Evolutionary conservation across 2,329 filamentous ascomycete species (phyloP), one percentile per base, ranked within the genome.

Genomic region (Colletotrichum gloeosporioides): DNA sequence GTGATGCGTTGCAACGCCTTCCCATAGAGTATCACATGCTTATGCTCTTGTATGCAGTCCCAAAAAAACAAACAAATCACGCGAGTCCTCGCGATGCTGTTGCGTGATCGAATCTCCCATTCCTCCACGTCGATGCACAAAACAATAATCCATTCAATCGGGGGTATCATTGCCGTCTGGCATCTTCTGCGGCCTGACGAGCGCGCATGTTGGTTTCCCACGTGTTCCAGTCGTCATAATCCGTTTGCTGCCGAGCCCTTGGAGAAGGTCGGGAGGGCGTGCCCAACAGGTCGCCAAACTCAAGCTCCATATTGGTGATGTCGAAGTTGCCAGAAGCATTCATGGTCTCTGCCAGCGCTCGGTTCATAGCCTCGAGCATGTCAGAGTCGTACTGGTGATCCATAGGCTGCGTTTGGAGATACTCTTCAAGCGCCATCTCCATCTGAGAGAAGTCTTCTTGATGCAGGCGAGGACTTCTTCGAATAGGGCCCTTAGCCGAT

Each of bases 401-500:
- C 31, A 73, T n/a, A 16, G 70, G 64, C 31, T 76, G 74, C 18
- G 64, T 69, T 36, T 73, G 64, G 15, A 76, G 74, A 31, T 73
- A 76, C 22, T 76, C 74, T 44, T 76, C 74, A 32, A 76, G 49
- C 8, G 70, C 74, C 8, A 76, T 36, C 29, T 76, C 74, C 74
- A 76, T 76, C 55, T 76, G 74, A 7, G 64, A 31, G 12, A 76
- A 76, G 39, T 76, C 74, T 22, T 76, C 74, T 16, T 76, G 64
- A 13, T 76, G 70, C 29, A 76, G 49, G 25, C 74, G 74, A 53
- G 74, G 74, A 59, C 74, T 76, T 27, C 74, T 73, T 31, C 74
- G 70, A 27, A 76, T 59, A 9, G 49, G 70, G 29, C 59, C 65
- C 59, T 69, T 76, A 39, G 49, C 70, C 18, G 84, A 83, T 8